A percentile compares a stretch with the other conserved stretches of the same genome.
Evolutionary conservation across 257 asterid genomes (phyloP).

Genomic region (Verbena officinalis): DNA sequence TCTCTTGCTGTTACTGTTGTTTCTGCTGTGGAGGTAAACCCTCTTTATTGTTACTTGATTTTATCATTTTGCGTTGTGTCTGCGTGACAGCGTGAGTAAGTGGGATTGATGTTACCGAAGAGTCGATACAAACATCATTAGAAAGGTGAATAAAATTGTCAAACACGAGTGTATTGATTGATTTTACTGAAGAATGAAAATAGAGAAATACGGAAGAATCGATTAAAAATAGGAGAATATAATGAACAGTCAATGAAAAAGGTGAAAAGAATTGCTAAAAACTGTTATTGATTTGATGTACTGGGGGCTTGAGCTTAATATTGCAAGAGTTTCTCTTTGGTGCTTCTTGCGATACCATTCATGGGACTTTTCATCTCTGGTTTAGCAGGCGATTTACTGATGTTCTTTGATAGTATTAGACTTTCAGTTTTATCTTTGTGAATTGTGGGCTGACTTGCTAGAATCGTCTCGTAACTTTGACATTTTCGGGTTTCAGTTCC

Average conservation of each 20-base stretch:
- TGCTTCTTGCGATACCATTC: not conserved
- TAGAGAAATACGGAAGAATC: too few species aligned
- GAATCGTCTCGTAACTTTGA: too few species aligned
- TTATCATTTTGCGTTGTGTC: not conserved
- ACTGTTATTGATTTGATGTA: slow-evolving; percentile 1
- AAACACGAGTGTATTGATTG: too few species aligned
- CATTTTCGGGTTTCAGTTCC: too few species aligned
- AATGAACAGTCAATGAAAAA: too few species aligned
- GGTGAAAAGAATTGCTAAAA: not conserved
- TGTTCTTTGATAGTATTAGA: not conserved
- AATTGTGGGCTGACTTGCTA: too few species aligned
- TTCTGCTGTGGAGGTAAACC: slow-evolving; percentile 90
- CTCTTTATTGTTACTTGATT: not conserved
- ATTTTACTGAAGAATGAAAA: too few species aligned
- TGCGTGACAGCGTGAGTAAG: not conserved
- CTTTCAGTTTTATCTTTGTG: not conserved
- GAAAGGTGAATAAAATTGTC: not conserved
- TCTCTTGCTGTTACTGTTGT: slow-evolving; percentile 89
- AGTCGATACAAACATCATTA: too few species aligned
- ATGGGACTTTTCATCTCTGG: not conserved
- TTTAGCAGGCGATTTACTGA: not conserved
- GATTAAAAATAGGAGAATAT: too few species aligned
- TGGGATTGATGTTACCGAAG: slow-evolving; percentile 9
- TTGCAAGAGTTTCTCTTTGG: not conserved
- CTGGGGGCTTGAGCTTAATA: not conserved